phyloP scores from a whole-genome alignment of 176 grass and related monocot genomes.

The bread wheat (Triticum aestivum) region DNA sequence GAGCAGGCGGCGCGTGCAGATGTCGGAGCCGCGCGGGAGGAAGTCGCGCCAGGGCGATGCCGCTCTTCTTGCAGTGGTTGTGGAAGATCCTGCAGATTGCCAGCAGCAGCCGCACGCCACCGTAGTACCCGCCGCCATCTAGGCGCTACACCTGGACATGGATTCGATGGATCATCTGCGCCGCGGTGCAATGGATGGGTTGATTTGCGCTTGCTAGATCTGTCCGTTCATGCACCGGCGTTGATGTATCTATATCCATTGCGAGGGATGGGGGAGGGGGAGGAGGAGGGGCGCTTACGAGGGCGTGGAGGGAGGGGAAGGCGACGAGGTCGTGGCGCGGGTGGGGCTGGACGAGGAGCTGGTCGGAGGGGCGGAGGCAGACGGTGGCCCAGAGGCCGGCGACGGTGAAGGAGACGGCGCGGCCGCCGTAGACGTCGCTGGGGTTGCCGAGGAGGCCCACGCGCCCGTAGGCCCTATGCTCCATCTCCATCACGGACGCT shows the following conservation, averaged over 20 bases:
- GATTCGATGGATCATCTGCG: neutral
- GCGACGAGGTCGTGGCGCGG: constrained; percentile 71
- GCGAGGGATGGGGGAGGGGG: neutral
- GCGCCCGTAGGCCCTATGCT: constrained; percentile 53
- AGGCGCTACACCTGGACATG: neutral
- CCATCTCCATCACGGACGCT: constrained; percentile 1
- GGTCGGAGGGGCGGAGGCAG: constrained; percentile 44
- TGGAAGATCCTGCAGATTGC: neutral
- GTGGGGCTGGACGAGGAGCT: constrained; percentile 71
- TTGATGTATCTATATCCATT: neutral
- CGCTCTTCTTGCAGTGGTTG: neutral
- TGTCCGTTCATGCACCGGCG: neutral
- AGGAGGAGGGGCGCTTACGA: constrained; percentile 15
- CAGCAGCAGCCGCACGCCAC: constrained; percentile 12
- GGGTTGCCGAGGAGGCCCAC: constrained; percentile 84
- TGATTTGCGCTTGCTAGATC: neutral
- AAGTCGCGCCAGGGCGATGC: constrained; percentile 73
- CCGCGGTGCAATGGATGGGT: neutral
- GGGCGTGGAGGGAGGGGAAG: constrained; percentile 55
- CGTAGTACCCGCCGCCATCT: neutral
- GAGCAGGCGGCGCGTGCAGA: constrained; percentile 85
- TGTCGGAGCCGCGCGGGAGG: constrained; percentile 91
- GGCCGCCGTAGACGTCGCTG: constrained; percentile 76
- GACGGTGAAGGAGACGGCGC: constrained; percentile 62
- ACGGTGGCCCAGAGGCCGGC: constrained; percentile 72